Base-by-base conservation (phyloP, 192 early-diverging fungal genomes). In the Podila epigama region DNA sequence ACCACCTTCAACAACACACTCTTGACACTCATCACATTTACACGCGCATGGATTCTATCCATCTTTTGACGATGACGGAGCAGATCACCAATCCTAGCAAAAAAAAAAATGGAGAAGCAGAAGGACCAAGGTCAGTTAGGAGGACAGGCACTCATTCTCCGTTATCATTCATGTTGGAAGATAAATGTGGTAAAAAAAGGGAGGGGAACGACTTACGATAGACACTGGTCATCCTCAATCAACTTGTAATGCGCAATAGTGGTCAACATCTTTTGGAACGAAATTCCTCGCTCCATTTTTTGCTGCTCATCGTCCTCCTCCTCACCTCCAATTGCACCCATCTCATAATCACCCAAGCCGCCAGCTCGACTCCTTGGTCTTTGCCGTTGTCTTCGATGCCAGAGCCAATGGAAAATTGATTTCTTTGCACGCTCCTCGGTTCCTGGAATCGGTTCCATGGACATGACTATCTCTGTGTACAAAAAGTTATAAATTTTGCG, bases 231-330 rank as follows among this genome's bases (percentile, higher is more conserved):
- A 42, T 84, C 82, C 55, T 83, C 77, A 52, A 85, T 83, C 27
- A 88, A 53, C 60, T 86, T 86, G 73, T 82, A 77, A 52, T 88
- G 84, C 13, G 85, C 87, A 42, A 88, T 55, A 63, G 84, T 84
- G 41, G 80, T 66, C 36, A 88, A 69, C 87, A 88, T 86, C 39
- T 83, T 82, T 29, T 80, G 82, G 57, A 86, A 88, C 32, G 79
- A 80, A 6, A 83, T 69, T 8, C 78, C 79, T 22, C 27, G 22
- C n/a, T 59, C 54, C 1, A 69, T 53, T 27, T 70, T 67, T 13
- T 15, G 35, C 12, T 57, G n/a, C n/a, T n/a, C n/a, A n/a, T n/a
- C 60, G 4, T 42, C 60, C 0, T 39, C 0, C 16, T 48, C 44
- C 16, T 40, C 54, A 8, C 32, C 29, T 35, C 57, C 62, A 36